phyloP scores from a whole-genome alignment of 306 rosid species.

The Abrus precatorius region DNA sequence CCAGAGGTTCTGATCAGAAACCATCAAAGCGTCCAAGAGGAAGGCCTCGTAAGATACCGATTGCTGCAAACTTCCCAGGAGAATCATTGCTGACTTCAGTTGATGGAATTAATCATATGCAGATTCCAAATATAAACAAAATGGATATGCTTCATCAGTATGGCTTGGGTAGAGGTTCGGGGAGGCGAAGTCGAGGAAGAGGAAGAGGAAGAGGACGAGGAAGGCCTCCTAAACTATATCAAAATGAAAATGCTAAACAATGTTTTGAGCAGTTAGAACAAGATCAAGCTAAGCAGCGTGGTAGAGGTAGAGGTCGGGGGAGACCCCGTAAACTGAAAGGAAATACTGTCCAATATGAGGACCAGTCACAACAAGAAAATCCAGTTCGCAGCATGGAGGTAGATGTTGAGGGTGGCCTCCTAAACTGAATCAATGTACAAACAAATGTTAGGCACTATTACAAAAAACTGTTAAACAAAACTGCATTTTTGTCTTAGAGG shows the following conservation, averaged over 20 bases:
- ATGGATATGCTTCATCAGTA: background rate
- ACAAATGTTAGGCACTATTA: background rate
- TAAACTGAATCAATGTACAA: background rate
- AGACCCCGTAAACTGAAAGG: background rate
- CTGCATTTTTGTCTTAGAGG: background rate
- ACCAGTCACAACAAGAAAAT: background rate
- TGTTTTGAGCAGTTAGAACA: conserved; percentile 17
- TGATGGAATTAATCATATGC: conserved; percentile 11
- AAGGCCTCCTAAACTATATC: conserved; percentile 24
- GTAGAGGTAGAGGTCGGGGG: conserved; percentile 1
- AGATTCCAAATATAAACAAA: conserved; percentile 14
- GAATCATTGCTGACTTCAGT: background rate
- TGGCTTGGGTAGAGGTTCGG: background rate
- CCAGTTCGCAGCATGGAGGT: background rate
- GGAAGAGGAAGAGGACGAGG: conserved; percentile 27
- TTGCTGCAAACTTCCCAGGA: conserved; percentile 8
- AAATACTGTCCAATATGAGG: background rate
- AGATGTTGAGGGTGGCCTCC: conserved; percentile 3
- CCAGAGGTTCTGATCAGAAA: background rate
- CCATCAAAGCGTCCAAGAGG: conserved; percentile 43
- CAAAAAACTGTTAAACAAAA: background rate
- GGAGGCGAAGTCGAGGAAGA: background rate
- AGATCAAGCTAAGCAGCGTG: conserved; percentile 16
- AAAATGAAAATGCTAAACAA: background rate
- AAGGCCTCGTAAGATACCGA: conserved; percentile 41